Percentiles rank a stretch among this genome's conserved stretches.
These are phyloP conservation scores for Fusarium dlaminii DNA, from an alignment of 2,329 filamentous ascomycete species.

Conservation along the genomic window DNA sequence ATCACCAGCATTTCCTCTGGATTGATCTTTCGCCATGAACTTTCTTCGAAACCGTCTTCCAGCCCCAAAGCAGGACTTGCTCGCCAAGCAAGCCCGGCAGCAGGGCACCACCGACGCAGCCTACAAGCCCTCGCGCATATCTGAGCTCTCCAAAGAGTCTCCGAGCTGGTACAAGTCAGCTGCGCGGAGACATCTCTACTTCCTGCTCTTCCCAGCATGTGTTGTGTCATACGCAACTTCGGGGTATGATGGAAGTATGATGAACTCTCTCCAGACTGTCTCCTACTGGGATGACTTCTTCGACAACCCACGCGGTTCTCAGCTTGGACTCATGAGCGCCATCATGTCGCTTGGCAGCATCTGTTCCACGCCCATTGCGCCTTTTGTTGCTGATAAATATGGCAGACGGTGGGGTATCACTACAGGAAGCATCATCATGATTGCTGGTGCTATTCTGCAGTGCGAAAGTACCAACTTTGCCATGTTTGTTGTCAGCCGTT, in stretches of 20 bases:
- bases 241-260: constrained; percentile 58
- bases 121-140: constrained; percentile 43
- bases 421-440: constrained; percentile 46
- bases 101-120: constrained; percentile 14
- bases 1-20: fast-evolving
- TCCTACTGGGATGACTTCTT: constrained; percentile 55
- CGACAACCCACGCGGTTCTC: constrained; percentile 45
- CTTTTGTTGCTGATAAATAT: constrained; percentile 45
- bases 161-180: constrained; percentile 45
- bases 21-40: neutral
- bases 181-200: constrained; percentile 44
- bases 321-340: constrained; percentile 48
- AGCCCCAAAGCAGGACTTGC: constrained; percentile 2
- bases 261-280: constrained; percentile 59
- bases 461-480: constrained; percentile 46
- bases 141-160: constrained; percentile 40
- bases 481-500: constrained; percentile 64
- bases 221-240: constrained; percentile 51
- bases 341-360: constrained; percentile 61
- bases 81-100: constrained; percentile 22
- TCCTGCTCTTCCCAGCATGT: constrained; percentile 47
- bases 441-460: constrained; percentile 46
- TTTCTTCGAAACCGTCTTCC: constrained; percentile 6
- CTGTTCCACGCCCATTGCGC: constrained; percentile 45
- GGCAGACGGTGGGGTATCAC: constrained; percentile 47